Evolutionary conservation across 345 rosid species (phyloP), one percentile per base, ranked within the genome.

Genomic region (Pistacia vera): DNA sequence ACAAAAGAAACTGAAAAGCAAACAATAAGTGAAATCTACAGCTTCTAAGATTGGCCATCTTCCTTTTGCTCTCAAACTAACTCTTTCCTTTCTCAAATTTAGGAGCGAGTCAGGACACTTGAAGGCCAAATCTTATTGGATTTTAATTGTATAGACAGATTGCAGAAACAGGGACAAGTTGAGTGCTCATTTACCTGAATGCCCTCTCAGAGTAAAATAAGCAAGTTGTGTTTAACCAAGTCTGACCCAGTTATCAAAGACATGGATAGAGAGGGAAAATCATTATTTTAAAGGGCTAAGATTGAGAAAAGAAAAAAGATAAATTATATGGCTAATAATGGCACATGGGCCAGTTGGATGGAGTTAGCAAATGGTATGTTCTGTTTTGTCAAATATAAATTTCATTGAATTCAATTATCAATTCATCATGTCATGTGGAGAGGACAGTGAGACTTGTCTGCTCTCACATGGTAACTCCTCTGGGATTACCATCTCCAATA

Each of bases 1-100:
- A 69, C 67, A 80, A 25, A 44, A 91, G 70, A 77, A 89, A 41
- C 83, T 80, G 78, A 60, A 86, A 78, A 63, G 77, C 85, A 69
- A 48, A 81, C 17, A 84, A 62, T 20, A 69, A 49, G 17, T 33
- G 63, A 61, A 77, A 75, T 68, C 51, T 74, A 20, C 25, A 38
- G 28, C 63, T 64, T 74, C 35, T 70, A 46, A 73, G 78, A 79
- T 58, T 73, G 76, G 63, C 81, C 85, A 83, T 83, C 66, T 76
- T 22, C 4, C 25, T 36, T 11, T 8, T 48, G 70, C 35, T 49
- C 44, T 13, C 17, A 25, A 11, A 35, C 8, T 36, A 9, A 20
- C 1, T 52, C 52, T 38, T 54, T 49, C 52, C 70, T 61, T 25
- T 63, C 74, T 58, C 25, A 73, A 72, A 69, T 2, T 63, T 33